These are phyloP conservation scores for Geranium incanum DNA, from an alignment of 441 rosid genomes.

Conservation along the genomic window DNA sequence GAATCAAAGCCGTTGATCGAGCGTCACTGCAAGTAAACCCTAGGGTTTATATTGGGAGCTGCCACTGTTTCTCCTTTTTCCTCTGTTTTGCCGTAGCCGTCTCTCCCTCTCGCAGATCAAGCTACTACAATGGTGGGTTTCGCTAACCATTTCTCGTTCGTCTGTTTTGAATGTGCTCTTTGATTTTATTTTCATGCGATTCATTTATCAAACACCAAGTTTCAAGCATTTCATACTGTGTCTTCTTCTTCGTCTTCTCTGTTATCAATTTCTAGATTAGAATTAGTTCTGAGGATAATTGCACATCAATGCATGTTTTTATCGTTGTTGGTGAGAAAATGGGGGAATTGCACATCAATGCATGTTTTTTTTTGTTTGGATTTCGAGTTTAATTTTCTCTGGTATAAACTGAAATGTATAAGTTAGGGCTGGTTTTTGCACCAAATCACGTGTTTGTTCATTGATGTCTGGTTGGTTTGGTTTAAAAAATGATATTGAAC, in stretches of 20 bases:
- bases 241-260: background rate
- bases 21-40: background rate
- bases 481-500: background rate
- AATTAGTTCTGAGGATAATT: background rate
- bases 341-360: background rate
- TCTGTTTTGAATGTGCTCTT: background rate
- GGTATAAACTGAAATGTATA: background rate
- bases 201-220: background rate
- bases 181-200: background rate
- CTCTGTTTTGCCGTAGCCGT: background rate
- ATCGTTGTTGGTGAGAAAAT: background rate
- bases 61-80: background rate
- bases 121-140: background rate
- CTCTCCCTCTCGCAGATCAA: constrained; percentile 1
- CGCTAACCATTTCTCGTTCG: background rate
- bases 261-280: background rate
- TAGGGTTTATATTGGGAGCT: background rate
- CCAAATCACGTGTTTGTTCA: background rate
- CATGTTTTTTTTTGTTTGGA: background rate
- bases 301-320: background rate
- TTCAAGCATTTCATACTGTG: background rate
- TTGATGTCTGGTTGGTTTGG: background rate
- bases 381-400: background rate
- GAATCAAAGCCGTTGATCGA: background rate
- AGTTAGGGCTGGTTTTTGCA: background rate